phyloP scores from a whole-genome alignment of 352 stramenopile genomes.

The Pythium biforme region DNA sequence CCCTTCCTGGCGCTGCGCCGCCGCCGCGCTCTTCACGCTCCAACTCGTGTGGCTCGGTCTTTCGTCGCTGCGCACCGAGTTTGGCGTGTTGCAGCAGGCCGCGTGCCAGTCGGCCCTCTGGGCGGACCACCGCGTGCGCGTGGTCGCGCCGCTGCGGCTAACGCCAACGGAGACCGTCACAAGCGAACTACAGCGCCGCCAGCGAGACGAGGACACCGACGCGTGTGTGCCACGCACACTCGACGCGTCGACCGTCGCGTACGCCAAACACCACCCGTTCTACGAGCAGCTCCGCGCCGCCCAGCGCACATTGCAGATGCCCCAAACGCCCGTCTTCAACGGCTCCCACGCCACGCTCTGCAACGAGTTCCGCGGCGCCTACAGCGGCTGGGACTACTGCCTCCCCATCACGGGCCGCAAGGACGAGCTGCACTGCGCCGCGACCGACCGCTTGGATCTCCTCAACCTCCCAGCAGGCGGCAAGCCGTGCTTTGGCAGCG shows the following conservation, averaged over 20 bases:
- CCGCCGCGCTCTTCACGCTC: neutral
- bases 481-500: slow-evolving; percentile 42
- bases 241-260: slow-evolving; percentile 8
- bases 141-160: slow-evolving; percentile 7
- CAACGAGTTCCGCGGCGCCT: slow-evolving; percentile 4
- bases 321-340: slow-evolving; percentile 11
- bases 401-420: slow-evolving; percentile 19
- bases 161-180: neutral
- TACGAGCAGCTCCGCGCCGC: slow-evolving; percentile 16
- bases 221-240: slow-evolving; percentile 14
- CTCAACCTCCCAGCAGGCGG: slow-evolving; percentile 26
- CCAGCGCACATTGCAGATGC: neutral
- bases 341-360: slow-evolving; percentile 4
- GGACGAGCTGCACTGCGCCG: slow-evolving; percentile 38
- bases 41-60: neutral
- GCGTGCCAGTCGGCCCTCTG: slow-evolving; percentile 9
- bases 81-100: slow-evolving; percentile 8
- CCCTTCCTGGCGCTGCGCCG: neutral
- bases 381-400: slow-evolving; percentile 16
- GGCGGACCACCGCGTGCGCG: neutral
- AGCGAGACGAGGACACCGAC: neutral
- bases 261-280: slow-evolving; percentile 18
- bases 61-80: slow-evolving; percentile 7
- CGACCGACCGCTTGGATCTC: slow-evolving; percentile 46
- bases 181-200: neutral